A percentile compares a stretch with the other conserved stretches of the same genome.
phyloP scores from a whole-genome alignment of 2,329 filamentous ascomycete genomes.

The Epicoccum sorghinum region DNA sequence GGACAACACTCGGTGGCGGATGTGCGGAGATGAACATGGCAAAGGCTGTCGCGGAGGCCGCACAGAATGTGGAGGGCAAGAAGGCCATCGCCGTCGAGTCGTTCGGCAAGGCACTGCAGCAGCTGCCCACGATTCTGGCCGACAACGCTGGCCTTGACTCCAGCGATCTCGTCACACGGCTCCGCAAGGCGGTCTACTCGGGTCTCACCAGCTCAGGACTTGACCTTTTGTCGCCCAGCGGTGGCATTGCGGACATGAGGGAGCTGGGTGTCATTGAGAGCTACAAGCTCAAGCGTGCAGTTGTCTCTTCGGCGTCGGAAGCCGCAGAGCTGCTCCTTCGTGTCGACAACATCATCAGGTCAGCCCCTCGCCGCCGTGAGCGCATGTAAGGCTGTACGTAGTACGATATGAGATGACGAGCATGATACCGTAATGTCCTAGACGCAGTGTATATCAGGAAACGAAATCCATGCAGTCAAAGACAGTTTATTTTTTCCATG shows the following conservation, averaged over 20 bases:
- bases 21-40: slow-evolving; percentile 99
- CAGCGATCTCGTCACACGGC: slow-evolving; percentile 86
- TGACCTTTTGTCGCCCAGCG: slow-evolving; percentile 86
- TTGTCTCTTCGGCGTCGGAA: slow-evolving; percentile 94
- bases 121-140: slow-evolving; percentile 93
- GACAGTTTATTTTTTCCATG: background rate
- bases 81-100: slow-evolving; percentile 91
- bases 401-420: slow-evolving; percentile 9
- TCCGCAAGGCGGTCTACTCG: slow-evolving; percentile 93
- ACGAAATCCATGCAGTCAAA: slow-evolving; percentile 35
- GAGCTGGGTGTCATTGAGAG: slow-evolving; percentile 95
- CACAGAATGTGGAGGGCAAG: slow-evolving; percentile 94
- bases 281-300: slow-evolving; percentile 98
- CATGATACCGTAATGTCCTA: slow-evolving; percentile 30
- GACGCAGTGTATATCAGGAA: slow-evolving; percentile 38
- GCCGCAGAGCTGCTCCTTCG: slow-evolving; percentile 93
- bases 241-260: slow-evolving; percentile 93
- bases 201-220: slow-evolving; percentile 91
- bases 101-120: slow-evolving; percentile 86
- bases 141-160: slow-evolving; percentile 98
- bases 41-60: slow-evolving; percentile 92
- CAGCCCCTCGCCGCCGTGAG: slow-evolving; percentile 82
- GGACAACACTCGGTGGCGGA: slow-evolving; percentile 91
- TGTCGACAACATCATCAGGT: slow-evolving; percentile 97
- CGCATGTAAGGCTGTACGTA: slow-evolving; percentile 62